Conservation (phyloP, 2,329 filamentous ascomycete genomes). For the Geoglossum cookeanum region DNA sequence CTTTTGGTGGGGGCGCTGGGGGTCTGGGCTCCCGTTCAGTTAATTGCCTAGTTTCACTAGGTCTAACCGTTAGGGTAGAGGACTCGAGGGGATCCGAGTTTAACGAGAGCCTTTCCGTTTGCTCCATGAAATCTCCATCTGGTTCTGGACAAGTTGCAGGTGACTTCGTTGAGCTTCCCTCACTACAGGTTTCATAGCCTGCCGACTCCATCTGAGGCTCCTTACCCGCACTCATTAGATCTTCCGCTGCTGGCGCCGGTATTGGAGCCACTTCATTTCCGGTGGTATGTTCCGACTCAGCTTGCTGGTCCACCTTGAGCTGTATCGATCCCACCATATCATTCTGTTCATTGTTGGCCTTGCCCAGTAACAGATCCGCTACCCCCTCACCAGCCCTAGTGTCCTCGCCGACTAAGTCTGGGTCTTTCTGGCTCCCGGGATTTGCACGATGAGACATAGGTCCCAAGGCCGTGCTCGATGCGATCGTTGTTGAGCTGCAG, state of each 20-base stretch:
- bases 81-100: constrained; percentile 15
- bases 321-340: not conserved
- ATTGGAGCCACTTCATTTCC: not conserved
- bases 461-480: not conserved
- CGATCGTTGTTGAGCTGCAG: not conserved
- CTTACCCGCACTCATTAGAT: not conserved
- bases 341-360: not conserved
- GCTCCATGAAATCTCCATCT: constrained; percentile 9
- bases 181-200: not conserved
- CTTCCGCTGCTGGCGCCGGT: not conserved
- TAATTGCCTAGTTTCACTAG: constrained; percentile 8
- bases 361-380: not conserved
- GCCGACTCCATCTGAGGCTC: not conserved
- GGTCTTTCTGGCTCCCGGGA: not conserved
- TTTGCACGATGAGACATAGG: constrained; percentile 8
- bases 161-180: too few relatives aligned
- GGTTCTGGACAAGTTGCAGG: constrained; percentile 9
- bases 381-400: not conserved
- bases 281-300: too few relatives aligned
- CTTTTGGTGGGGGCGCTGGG: constrained; percentile 30
- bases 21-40: constrained; percentile 14
- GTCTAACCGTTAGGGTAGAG: constrained; percentile 18
- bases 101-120: not conserved
- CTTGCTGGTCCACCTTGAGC: not conserved
- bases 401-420: not conserved